phyloP scores from a whole-genome alignment of 2,329 filamentous ascomycete species.

The Aspergillus sp. region DNA sequence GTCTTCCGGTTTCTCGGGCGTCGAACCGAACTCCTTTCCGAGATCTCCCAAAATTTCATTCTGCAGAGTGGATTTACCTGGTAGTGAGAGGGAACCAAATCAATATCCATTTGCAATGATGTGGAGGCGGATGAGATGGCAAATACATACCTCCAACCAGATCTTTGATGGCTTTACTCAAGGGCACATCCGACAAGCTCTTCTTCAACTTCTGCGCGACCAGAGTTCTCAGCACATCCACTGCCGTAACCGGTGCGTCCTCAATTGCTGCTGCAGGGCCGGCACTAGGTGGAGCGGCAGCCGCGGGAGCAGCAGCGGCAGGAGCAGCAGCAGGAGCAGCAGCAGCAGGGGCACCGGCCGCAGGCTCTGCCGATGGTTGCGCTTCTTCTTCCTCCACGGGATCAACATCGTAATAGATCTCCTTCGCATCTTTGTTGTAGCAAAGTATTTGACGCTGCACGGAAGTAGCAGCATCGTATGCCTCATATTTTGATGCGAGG shows the following conservation, averaged over 20 bases:
- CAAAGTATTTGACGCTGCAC: constrained; percentile 96
- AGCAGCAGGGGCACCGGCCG: constrained; percentile 43
- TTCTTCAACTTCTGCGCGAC: constrained; percentile 99
- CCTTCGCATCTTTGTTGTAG: constrained; percentile 99
- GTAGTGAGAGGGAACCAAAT: neutral
- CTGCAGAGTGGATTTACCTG: constrained; percentile 96
- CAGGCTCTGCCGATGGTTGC: constrained; percentile 42
- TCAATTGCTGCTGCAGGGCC: constrained; percentile 85
- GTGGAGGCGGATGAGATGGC: neutral
- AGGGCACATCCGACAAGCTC: constrained; percentile 78
- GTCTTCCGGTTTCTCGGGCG: constrained; percentile 97
- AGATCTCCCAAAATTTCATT: constrained; percentile 98
- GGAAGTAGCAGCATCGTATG: constrained; percentile 94
- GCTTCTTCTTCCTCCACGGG: constrained; percentile 88
- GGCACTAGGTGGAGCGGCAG: constrained; percentile 65
- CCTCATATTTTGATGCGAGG: constrained; percentile 94
- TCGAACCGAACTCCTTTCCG: constrained; percentile 97
- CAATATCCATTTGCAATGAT: constrained; percentile 9
- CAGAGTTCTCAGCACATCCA: constrained; percentile 84
- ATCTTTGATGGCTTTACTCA: constrained; percentile 98
- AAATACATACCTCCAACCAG: constrained; percentile 81
- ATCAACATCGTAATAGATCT: constrained; percentile 99
- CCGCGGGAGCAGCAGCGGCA: constrained; percentile 56
- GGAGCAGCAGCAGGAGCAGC: constrained; percentile 50
- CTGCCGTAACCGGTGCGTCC: constrained; percentile 82